Evolutionary conservation across 768 basidiomycete genomes (phyloP).

Genomic region (Crucibulum laeve): DNA sequence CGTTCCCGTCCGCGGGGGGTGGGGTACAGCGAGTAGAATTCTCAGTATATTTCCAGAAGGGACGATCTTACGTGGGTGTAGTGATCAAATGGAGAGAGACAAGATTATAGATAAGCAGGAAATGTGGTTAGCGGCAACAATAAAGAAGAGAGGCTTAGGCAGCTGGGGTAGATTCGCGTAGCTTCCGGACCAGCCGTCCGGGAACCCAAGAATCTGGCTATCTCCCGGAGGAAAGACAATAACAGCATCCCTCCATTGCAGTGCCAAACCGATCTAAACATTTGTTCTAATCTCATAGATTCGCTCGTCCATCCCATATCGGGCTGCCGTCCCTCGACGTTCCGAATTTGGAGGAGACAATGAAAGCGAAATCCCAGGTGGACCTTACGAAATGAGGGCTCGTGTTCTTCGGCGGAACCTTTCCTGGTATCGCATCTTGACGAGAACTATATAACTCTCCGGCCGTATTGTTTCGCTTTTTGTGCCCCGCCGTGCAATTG

Average conservation of each 20-base stretch:
- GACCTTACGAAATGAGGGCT: constrained; percentile 31
- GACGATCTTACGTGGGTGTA: constrained; percentile 21
- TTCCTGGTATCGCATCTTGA: constrained; percentile 22
- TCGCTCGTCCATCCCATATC: constrained; percentile 27
- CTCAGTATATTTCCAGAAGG: constrained; percentile 15
- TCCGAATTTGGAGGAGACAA: constrained; percentile 27
- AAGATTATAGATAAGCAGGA: constrained; percentile 1
- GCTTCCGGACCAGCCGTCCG: constrained; percentile 27
- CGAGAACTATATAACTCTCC: constrained; percentile 48
- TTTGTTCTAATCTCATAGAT: too few species aligned
- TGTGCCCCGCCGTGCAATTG: constrained; percentile 67
- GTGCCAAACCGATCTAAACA: constrained; percentile 31
- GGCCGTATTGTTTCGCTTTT: constrained; percentile 53
- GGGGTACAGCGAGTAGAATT: constrained; percentile 7
- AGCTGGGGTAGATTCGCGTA: constrained; percentile 1
- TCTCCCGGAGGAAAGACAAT: constrained; percentile 39
- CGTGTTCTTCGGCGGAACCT: constrained; percentile 34
- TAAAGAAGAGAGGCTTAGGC: constrained; percentile 17
- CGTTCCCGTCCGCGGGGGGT: constrained; percentile 15
- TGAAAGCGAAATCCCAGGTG: constrained; percentile 25
- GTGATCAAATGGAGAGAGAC: constrained; percentile 16
- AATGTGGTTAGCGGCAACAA: constrained; percentile 21
- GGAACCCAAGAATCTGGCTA: constrained; percentile 4
- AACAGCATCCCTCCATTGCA: constrained; percentile 33
- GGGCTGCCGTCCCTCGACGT: constrained; percentile 26